phyloP scores from a whole-genome alignment of 441 rosid species.

The Erodium texanum region DNA sequence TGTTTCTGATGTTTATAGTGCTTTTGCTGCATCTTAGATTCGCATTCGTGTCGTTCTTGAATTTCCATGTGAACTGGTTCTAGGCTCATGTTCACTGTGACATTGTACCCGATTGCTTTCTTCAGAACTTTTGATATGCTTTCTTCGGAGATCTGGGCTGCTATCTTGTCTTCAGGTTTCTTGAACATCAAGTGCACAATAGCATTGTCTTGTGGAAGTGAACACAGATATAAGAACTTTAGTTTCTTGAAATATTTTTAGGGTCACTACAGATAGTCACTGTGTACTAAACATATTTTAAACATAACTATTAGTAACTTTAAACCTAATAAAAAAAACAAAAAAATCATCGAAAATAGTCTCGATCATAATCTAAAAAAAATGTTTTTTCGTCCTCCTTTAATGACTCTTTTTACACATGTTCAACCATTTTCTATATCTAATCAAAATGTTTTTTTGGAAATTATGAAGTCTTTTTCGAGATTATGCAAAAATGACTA shows the following conservation, averaged over 20 bases:
- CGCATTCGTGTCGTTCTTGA: not conserved
- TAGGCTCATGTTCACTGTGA: conserved; percentile 24
- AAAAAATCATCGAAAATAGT: too few relatives aligned
- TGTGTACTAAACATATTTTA: too few relatives aligned
- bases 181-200: conserved; percentile 24
- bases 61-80: conserved; percentile 21
- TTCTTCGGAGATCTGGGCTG: conserved; percentile 27
- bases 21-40: not conserved
- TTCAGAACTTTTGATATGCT: conserved; percentile 24
- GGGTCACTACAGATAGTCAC: too few relatives aligned
- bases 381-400: too few relatives aligned
- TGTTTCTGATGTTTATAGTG: conserved; percentile 1
- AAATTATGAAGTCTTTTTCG: too few relatives aligned
- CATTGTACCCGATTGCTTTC: conserved; percentile 20
- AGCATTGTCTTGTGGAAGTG: conserved; percentile 22
- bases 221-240: not conserved
- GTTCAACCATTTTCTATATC: too few relatives aligned
- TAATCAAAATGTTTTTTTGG: too few relatives aligned
- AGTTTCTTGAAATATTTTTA: not conserved
- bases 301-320: too few relatives aligned
- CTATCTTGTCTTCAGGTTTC: conserved; percentile 22
- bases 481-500: too few relatives aligned
- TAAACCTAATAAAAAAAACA: too few relatives aligned
- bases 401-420: too few relatives aligned
- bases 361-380: too few relatives aligned